These are phyloP conservation scores for Exserohilum rostratum DNA, from an alignment of 2,329 filamentous ascomycete species.

Conservation along the genomic window DNA sequence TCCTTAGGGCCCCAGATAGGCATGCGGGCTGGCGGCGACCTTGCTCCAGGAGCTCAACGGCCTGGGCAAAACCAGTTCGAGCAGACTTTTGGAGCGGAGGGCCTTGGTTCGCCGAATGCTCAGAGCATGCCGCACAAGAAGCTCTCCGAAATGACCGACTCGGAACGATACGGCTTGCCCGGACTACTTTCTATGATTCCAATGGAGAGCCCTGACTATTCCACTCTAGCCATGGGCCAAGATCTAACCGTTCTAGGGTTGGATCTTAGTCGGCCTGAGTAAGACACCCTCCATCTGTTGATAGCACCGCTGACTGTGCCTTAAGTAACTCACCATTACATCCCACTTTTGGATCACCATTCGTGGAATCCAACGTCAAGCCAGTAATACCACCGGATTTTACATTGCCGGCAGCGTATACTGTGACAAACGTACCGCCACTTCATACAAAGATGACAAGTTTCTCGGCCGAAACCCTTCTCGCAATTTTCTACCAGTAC, in stretches of 20 bases:
- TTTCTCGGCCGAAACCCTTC: constrained; percentile 69
- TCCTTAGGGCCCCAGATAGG: constrained; percentile 40
- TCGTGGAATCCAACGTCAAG: constrained; percentile 63
- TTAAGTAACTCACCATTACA: constrained; percentile 60
- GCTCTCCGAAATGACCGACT: constrained; percentile 64
- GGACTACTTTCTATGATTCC: constrained; percentile 65
- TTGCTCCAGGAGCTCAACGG: constrained; percentile 36
- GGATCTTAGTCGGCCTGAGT: constrained; percentile 68
- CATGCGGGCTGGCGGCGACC: constrained; percentile 25
- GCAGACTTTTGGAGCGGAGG: constrained; percentile 39
- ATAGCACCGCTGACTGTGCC: constrained; percentile 21
- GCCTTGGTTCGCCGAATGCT: constrained; percentile 39
- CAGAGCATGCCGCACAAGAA: constrained; percentile 50
- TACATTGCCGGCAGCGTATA: constrained; percentile 67
- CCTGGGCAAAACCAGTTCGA: constrained; percentile 41
- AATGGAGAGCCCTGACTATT: constrained; percentile 58
- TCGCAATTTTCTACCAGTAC: constrained; percentile 73
- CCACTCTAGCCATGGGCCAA: constrained; percentile 64
- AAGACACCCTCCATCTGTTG: constrained; percentile 33
- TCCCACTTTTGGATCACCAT: constrained; percentile 68
- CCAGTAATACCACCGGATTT: constrained; percentile 67
- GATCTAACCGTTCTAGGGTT: constrained; percentile 68
- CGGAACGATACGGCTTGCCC: constrained; percentile 65
- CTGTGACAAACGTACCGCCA: constrained; percentile 69
- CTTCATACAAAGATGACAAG: constrained; percentile 63